Evolutionary conservation across 768 basidiomycete genomes (phyloP).

Genomic region (Erythrobasidium yunnanense): DNA sequence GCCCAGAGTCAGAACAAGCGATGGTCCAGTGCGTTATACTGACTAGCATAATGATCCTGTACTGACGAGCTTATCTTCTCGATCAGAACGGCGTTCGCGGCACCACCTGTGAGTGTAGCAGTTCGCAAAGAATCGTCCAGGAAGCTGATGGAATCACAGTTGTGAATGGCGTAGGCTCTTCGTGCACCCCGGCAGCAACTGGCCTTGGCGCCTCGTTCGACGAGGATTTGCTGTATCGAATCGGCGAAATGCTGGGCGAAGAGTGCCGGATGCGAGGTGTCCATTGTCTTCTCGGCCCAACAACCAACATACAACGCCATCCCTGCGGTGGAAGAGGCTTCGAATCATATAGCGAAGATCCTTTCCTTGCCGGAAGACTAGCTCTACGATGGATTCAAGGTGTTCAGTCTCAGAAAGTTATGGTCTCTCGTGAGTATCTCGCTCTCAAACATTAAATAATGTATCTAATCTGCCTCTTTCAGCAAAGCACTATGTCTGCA

Average conservation of each 20-base stretch:
- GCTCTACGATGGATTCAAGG: constrained; percentile 25
- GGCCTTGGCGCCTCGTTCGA: constrained; percentile 54
- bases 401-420: constrained; percentile 6
- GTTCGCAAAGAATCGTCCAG: not conserved
- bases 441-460: not conserved
- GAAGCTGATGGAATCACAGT: not conserved
- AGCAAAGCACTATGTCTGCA: constrained; percentile 37
- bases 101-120: constrained; percentile 24
- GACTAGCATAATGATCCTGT: not conserved
- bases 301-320: constrained; percentile 40
- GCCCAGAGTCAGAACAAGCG: constrained; percentile 21
- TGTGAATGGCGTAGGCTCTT: constrained; percentile 30
- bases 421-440: not conserved
- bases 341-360: constrained; percentile 37
- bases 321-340: constrained; percentile 42
- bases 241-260: constrained; percentile 51
- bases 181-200: constrained; percentile 53
- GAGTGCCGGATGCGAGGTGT: constrained; percentile 50
- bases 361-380: constrained; percentile 2
- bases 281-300: constrained; percentile 38
- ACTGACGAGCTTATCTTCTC: not conserved
- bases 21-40: constrained; percentile 2
- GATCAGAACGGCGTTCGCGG: constrained; percentile 32
- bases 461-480: too few relatives aligned
- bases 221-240: constrained; percentile 46